phyloP scores from a whole-genome alignment of 1,139 yeast genomes.

The Taiozyma sp. region DNA sequence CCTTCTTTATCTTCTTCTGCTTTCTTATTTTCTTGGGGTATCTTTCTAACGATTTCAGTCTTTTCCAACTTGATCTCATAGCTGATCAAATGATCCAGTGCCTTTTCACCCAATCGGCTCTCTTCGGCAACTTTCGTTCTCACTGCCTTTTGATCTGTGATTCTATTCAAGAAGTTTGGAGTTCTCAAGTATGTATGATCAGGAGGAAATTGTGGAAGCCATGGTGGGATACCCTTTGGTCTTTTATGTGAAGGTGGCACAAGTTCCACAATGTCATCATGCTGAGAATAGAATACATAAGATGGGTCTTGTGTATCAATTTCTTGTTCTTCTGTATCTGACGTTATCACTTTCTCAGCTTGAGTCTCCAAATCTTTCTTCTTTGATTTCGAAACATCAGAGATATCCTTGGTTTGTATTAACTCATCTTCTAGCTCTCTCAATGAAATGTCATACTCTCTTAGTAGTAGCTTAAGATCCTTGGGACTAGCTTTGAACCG shows the following conservation, averaged over 20 bases:
- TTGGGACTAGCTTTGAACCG: conserved; percentile 53
- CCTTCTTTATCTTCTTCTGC: conserved; percentile 5
- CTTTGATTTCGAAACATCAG: conserved; percentile 12
- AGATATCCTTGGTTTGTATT: conserved; percentile 19
- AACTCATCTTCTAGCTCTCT: conserved; percentile 42
- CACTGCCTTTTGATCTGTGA: conserved; percentile 70
- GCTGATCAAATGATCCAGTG: conserved; percentile 53
- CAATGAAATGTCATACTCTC: conserved; percentile 41
- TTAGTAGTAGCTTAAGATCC: conserved; percentile 50
- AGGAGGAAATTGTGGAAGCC: conserved; percentile 88
- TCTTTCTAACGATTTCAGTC: not conserved
- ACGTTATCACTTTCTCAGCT: conserved; percentile 10
- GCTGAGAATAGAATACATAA: conserved; percentile 43
- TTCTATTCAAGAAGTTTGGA: conserved; percentile 55
- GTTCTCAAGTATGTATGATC: conserved; percentile 86
- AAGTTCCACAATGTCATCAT: conserved; percentile 45
- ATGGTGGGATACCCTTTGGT: conserved; percentile 59
- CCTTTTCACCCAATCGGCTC: conserved; percentile 73
- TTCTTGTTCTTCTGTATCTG: conserved; percentile 17
- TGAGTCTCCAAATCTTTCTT: conserved; percentile 9
- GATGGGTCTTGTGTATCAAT: conserved; percentile 29
- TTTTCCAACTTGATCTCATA: conserved; percentile 11
- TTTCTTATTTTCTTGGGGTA: not conserved
- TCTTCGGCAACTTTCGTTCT: conserved; percentile 73
- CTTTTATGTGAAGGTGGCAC: conserved; percentile 49